Base-by-base conservation (phyloP, 495 filamentous ascomycete genomes). In the Neurospora discreta region DNA sequence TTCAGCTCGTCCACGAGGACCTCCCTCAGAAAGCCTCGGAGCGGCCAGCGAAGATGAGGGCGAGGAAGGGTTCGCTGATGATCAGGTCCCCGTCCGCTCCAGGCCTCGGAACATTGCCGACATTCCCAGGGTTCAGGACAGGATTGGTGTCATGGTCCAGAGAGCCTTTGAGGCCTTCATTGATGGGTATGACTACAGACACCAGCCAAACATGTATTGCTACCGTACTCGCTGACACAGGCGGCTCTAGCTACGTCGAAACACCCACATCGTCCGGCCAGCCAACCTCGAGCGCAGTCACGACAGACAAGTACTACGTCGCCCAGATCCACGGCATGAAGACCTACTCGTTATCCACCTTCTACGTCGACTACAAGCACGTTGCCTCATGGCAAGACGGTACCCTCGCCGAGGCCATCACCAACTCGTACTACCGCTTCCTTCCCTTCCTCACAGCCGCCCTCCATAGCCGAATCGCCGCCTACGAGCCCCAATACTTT, bases 321-420 rank as follows among this genome's bases (percentile, higher is more conserved):
- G 93, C 93, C 20, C 96, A 97, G 79, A 95, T 99, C 71, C 91
- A 97, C 76, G 93, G 92, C 71, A 89, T 99, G 87, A 85, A 87
- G 26, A 90, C 89, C 71, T 94, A 92, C 80, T 88, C 90, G 73
- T 86, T 97, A n/a, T 98, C 94, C 1, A 99, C 95, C 6, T 89
- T 98, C 46, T 99, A 98, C 79, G 92, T 99, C 77, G 96, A 99
- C 82, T 99, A 90, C 84, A 92, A 88, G 68, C 95, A 99, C 81
- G 81, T 99, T 43, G 85, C 90, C 23, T 85, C 86, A 8, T 86
- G 87, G 76, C 86, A 89, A 72, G 88, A 91, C 72, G 92, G 91
- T 33, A 87, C 89, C 41, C 82, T 99, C 46, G 92, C 94, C 18
- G 89, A 89, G 69, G 94, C 93, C 42, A 92, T 98, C 71, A 90